Base-by-base conservation (phyloP, 805 yeast genomes). In the Yamadazyma phyllophila region DNA sequence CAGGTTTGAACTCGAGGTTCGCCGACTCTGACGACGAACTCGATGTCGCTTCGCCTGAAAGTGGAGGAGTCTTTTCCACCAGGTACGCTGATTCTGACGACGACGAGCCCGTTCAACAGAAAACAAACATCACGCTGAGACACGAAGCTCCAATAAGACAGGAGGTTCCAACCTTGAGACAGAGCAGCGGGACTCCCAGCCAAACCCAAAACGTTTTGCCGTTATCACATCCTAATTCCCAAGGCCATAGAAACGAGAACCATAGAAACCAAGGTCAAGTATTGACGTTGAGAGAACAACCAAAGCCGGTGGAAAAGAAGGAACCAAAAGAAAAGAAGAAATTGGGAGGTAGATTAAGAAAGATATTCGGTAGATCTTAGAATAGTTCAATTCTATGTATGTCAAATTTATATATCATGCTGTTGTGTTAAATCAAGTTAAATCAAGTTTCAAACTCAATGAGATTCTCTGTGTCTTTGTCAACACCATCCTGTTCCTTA, bases 21-120 rank as follows among this genome's bases (percentile, higher is more conserved):
- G 71, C 69, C 4, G 89, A 83, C 57, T 81, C 86, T 2, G 87
- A 82, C 55, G 82, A 83, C 11, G 88, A 82, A 41, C 20, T 34
- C 2, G 61, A 45, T 10, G 30, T 43, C 8, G 34, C 41, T 12
- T 44, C 48, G 4, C 51, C 51, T 3, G 48, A 43, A 14, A 33
- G 43, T 30, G 53, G 46, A 10, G 45, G 45, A 6, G 53, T 54
- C 9, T 64, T 60, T 48, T 49, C 49, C 36, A 62, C 69, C 7
- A 54, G 68, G 30, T 57, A 61, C 46, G 49, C 46, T 9, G 65
- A 62, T 43, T 65, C 70, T 2, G 67, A 64, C 34, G 67, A 65
- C 24, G 66, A 65, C 13, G 39, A 43, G 36, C 44, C 36, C 26
- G 31, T 36, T 3, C 24, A 20, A 20, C 24, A 3, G 24, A 20